These are phyloP conservation scores for Sclerotinia minor DNA, from an alignment of 2,329 filamentous ascomycete species.

Conservation along the genomic window DNA sequence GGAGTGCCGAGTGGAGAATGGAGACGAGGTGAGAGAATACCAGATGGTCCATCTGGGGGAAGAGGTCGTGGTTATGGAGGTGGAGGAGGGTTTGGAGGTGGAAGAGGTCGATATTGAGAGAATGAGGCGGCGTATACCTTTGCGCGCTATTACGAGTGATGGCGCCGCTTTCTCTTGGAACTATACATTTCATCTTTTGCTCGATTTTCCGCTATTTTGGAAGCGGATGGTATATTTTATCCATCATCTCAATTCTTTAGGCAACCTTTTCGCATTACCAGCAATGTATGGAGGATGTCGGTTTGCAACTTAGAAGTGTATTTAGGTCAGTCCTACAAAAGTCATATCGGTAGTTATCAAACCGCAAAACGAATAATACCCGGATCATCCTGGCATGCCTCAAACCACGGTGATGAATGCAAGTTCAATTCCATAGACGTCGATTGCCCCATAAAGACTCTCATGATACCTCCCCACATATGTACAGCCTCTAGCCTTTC, in stretches of 20 bases:
- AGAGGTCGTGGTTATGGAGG: constrained; percentile 51
- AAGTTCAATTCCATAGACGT: constrained; percentile 9
- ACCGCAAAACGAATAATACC: constrained; percentile 2
- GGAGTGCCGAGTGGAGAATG: constrained; percentile 57
- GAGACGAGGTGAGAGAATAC: constrained; percentile 64
- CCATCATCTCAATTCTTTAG: neutral
- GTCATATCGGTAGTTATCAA: neutral
- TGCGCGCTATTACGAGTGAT: neutral
- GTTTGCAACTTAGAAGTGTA: neutral
- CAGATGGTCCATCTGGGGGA: constrained; percentile 49
- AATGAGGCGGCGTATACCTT: constrained; percentile 28
- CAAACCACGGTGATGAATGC: neutral
- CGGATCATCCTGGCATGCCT: neutral
- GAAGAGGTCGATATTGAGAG: constrained; percentile 45
- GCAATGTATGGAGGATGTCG: neutral
- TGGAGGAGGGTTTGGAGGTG: constrained; percentile 48
- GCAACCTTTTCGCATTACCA: neutral
- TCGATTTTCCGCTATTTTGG: neutral
- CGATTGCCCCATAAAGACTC: neutral
- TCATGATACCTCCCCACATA: constrained; percentile 25
- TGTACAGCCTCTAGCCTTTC: constrained; percentile 29
- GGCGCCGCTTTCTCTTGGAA: neutral
- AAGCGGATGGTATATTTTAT: neutral
- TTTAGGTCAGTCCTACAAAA: constrained; percentile 11
- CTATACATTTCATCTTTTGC: neutral